A percentile compares a stretch with the other conserved stretches of the same genome.
Evolutionary conservation across 1,284 basidiomycete genomes (phyloP).

Genomic region (Ceratobasidium papillatum): DNA sequence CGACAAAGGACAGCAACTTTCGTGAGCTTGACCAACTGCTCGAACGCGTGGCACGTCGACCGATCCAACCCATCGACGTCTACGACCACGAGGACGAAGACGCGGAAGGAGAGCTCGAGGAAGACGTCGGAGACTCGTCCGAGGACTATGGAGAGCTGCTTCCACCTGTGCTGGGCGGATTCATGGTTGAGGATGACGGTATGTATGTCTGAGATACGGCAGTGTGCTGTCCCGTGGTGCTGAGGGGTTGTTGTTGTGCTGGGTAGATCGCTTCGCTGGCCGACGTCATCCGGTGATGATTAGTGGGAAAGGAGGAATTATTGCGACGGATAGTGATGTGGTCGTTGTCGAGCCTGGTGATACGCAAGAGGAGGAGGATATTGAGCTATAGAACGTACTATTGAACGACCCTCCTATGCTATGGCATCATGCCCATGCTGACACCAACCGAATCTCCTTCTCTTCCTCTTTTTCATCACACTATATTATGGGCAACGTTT

Average conservation of each 20-base stretch:
- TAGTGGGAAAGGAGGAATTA: constrained; percentile 4
- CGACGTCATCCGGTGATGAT: constrained; percentile 49
- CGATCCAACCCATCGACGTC: constrained; percentile 50
- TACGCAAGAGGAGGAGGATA: constrained; percentile 49
- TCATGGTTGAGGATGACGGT: constrained; percentile 48
- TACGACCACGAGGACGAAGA: constrained; percentile 44
- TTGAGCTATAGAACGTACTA: constrained; percentile 47
- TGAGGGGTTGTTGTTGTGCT: constrained; percentile 46
- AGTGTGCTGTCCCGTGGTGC: constrained; percentile 42
- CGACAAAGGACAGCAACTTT: constrained; percentile 83
- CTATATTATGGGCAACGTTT: constrained; percentile 15
- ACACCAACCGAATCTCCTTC: not conserved
- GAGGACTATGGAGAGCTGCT: constrained; percentile 49
- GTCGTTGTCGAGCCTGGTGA: constrained; percentile 49
- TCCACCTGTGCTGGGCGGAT: constrained; percentile 46
- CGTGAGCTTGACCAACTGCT: constrained; percentile 83
- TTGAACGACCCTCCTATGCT: too few relatives aligned
- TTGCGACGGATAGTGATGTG: constrained; percentile 38
- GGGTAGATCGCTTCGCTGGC: constrained; percentile 49
- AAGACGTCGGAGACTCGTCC: constrained; percentile 47
- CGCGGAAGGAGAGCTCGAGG: constrained; percentile 48
- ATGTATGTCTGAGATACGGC: constrained; percentile 42
- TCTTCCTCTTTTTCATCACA: constrained; percentile 1
- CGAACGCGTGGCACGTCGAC: constrained; percentile 73
- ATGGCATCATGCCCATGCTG: not conserved